Base-by-base conservation (phyloP, 306 rosid species). In the Canavalia ensiformis region DNA sequence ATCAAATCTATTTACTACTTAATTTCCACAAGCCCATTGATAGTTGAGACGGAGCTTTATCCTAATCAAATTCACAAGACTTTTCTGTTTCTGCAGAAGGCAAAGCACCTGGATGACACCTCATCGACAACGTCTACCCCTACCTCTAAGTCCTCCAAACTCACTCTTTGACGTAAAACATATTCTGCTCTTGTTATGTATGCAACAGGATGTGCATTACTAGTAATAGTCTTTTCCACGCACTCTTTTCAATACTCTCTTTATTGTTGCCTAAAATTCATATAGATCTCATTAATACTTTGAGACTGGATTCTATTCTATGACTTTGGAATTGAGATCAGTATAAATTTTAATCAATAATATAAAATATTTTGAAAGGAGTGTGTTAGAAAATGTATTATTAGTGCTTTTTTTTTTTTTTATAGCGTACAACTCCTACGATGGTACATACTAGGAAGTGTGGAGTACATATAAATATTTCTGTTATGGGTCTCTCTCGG, bases 81-180 rank as follows among this genome's bases (percentile, higher is more conserved):
- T 58, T 33, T 73, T 41, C 6, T 66, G 46, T 77, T 81, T 72
- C 34, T 46, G 83, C 87, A 92, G 92, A 79, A 41, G 66, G 75
- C 77, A 78, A 83, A 82, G 71, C 84, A 47, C n/a, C 25, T 18
- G 25, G 77, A 68, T 8, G 35, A 73, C 33, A 56, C 73, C 63
- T 41, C 88, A 69, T 66, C 90, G 45, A 72, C 85, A 62, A 71
- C 86, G 52, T 72, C 90, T 57, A 42, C 76, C 72, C 81, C 90
- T 0, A 69, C 82, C 79, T 82, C 82, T 13, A 81, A 33, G 10
- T 90, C 89, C 31, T 50, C 66, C 41, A 89, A 85, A 34, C 74
- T 56, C 51, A 64, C 33, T 59, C 81, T 63, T 35, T 86, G 83
- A 92, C 39, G 28, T 56, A 29, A 75, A 72, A 9, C 34, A 45